These are phyloP conservation scores for Avena insularis DNA, from an alignment of 176 grass and related monocot species.

Conservation along the genomic window DNA sequence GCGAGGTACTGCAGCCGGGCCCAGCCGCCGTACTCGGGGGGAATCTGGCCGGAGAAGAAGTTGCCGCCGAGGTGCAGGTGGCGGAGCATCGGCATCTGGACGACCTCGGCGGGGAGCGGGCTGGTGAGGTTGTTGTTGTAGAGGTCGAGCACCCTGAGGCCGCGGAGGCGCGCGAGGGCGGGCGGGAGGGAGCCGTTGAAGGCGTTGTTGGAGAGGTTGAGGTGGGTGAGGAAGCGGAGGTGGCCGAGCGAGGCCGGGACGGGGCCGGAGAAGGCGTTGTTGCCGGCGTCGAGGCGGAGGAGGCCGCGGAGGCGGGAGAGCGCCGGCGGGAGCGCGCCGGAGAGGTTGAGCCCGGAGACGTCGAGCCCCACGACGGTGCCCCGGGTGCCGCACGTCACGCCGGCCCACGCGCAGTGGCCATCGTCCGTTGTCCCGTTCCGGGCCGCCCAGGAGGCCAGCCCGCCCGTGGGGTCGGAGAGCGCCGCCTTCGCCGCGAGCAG, in stretches of 20 bases:
- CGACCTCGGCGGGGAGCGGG: constrained; percentile 67
- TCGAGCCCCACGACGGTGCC: constrained; percentile 56
- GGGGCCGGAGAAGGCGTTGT: constrained; percentile 59
- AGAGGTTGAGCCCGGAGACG: constrained; percentile 67
- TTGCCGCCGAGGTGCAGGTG: constrained; percentile 79
- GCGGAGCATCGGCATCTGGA: constrained; percentile 54
- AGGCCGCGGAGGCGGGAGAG: constrained; percentile 57
- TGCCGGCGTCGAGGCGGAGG: constrained; percentile 56
- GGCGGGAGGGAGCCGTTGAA: constrained; percentile 66
- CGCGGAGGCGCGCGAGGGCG: constrained; percentile 49
- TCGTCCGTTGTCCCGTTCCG: not conserved
- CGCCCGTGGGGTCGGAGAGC: constrained; percentile 65
- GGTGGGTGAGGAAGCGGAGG: constrained; percentile 62
- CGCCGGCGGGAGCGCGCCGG: constrained; percentile 59
- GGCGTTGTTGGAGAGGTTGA: constrained; percentile 92
- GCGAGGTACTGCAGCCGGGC: constrained; percentile 59
- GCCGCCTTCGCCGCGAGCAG: constrained; percentile 71
- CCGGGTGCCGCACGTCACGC: constrained; percentile 60
- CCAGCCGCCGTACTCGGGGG: constrained; percentile 62
- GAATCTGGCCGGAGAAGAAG: constrained; percentile 72
- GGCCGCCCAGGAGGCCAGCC: constrained; percentile 60
- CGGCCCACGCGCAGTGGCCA: constrained; percentile 59
- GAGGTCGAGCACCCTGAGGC: constrained; percentile 67
- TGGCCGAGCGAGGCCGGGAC: constrained; percentile 57
- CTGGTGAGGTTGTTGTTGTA: constrained; percentile 90